Evolutionary conservation across 768 basidiomycete genomes (phyloP), one percentile per base, ranked within the genome.

Genomic region (Tricholoma saponaceum): DNA sequence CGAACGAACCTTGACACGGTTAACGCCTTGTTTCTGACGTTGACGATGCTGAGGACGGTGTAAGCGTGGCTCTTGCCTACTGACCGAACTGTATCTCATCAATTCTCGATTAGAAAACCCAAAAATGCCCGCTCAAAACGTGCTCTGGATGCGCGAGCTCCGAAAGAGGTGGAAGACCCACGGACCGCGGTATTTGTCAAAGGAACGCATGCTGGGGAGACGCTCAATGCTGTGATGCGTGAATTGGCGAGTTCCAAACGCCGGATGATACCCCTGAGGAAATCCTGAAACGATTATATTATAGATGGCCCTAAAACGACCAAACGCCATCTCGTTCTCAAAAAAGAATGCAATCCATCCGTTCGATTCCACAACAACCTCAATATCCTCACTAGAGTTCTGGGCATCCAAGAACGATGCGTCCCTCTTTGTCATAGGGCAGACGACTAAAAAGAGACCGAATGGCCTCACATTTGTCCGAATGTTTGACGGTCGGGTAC

Each of bases 41-140:
- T n/a, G 41, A 54, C 37, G 22, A 59, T 59, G 58, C 25, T 59
- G 49, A 55, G 58, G 54, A 59, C 58, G 28, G 50, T 59, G 58
- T 59, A 51, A 55, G 58, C 54, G 4, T 16, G 32, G 6, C 16
- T 20, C 13, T 50, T 16, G 22, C 43, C 2, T 28, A 20, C 41
- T 22, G 32, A 22, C 7, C 26, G 8, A 16, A 8, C 13, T 14
- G n/a, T 13, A 28, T 44, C 39, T 50, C 13, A 50, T 25, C 2
- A 8, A 54, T 5, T 30, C 8, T 44, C 4, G 8, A 18, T 18
- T 44, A 80, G 79, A 69, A 98, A 96, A 78, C 93, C 97, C 20
- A 92, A 90, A 79, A 98, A 96, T 81, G 95, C 97, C 5, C 85
- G 96, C 33, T 90, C 90, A 13, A 99, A 98, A 74, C 82, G 97